phyloP scores from a whole-genome alignment of 768 basidiomycete species.

The Auriscalpium orientale region DNA sequence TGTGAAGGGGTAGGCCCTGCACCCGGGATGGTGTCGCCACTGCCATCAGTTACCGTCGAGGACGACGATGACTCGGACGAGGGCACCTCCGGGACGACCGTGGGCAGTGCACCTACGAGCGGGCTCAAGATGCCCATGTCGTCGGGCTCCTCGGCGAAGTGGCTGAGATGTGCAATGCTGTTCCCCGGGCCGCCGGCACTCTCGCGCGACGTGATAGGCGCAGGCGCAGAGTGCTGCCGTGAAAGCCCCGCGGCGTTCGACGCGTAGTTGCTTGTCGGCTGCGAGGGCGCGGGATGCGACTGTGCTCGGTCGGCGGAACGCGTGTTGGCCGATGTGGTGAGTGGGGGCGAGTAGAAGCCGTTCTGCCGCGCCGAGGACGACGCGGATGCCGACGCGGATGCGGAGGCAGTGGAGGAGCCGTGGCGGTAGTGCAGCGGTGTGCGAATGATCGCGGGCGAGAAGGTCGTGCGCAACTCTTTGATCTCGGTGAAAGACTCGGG shows the following conservation, averaged over 20 bases:
- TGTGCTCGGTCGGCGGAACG: neutral
- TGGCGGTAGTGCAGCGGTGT: slow-evolving; percentile 54
- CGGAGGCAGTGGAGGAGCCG: slow-evolving; percentile 6
- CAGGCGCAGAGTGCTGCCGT: slow-evolving; percentile 13
- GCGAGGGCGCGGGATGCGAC: slow-evolving; percentile 1
- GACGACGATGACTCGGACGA: slow-evolving; percentile 7
- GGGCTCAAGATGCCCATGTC: slow-evolving; percentile 20
- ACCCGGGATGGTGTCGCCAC: too few species aligned
- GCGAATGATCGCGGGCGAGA: slow-evolving; percentile 60
- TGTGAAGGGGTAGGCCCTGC: too few species aligned
- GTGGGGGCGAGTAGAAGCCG: neutral
- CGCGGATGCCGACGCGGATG: slow-evolving; percentile 14
- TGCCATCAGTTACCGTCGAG: slow-evolving; percentile 10
- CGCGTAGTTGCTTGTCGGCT: neutral
- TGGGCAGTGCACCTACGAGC: slow-evolving; percentile 12
- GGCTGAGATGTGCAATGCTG: slow-evolving; percentile 12
- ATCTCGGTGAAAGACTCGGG: slow-evolving; percentile 43
- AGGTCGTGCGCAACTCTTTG: slow-evolving; percentile 55
- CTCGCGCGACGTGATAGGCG: neutral
- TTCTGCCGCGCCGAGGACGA: neutral
- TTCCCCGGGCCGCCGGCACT: neutral
- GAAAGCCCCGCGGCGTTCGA: neutral
- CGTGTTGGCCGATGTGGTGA: neutral
- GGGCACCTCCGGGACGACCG: neutral
- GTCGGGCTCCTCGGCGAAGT: slow-evolving; percentile 25